Base-by-base conservation (phyloP, 352 stramenopile species). In the Phytophthora pseudosyringae region DNA sequence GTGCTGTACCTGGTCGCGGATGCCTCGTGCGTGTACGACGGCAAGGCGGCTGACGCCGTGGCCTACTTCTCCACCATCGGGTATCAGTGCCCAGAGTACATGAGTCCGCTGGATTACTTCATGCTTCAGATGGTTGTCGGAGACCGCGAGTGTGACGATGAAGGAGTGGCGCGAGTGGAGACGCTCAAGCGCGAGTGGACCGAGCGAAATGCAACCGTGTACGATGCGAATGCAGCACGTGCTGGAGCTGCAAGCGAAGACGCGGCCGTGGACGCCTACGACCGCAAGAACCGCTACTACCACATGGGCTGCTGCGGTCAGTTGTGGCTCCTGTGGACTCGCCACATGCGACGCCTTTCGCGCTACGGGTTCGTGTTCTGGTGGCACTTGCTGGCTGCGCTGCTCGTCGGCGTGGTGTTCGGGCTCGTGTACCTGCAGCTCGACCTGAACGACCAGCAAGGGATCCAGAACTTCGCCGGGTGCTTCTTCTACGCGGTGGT, bases 71-170 rank as follows among this genome's bases (percentile, higher is more conserved):
- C 63, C 0, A 67, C 70, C 9, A 56, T 83, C 16, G 81, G 83
- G 0, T 80, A 73, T 32, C 67, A 67, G 8, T 90, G 81, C 47
- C 81, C 83, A 0, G 63, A 68, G 29, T 90, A 78, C 54, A 81
- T 78, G 46, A 90, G 83, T 52, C 81, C 81, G 1, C 80, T 78
- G 33, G 83, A 92, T 44, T 87, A 82, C 31, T 89, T 92, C 55
- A 76, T 90, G 80, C 59, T 75, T 18, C 75, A 87, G 31, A 72
- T 91, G 54, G 76, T 74, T 3, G 57, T 80, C 8, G 61, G 58
- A 31, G 58, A 78, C 47, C 49, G 41, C 12, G 53, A 61, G 1
- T 59, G 60, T 1, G 75, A 84, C 3, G 54, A 64, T 0, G 69
- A 67, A 12, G 74, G 69, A 26, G 61, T 65, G 3, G 64, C 52